phyloP scores from a whole-genome alignment of 805 yeast species.

The Wickerhamiella lipophila region DNA sequence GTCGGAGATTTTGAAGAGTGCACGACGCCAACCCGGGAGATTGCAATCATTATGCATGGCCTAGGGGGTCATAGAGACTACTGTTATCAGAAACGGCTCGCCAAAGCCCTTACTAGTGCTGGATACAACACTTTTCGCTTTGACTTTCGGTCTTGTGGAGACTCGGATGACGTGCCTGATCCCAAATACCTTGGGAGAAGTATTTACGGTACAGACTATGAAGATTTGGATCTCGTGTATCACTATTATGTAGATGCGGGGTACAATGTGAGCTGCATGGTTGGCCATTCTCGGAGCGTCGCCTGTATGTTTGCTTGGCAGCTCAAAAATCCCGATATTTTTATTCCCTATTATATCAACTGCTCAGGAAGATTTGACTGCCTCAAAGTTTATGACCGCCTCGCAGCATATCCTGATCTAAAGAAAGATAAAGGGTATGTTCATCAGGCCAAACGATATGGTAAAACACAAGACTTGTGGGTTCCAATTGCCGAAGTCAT shows the following conservation, averaged over 20 bases:
- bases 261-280: conserved; percentile 42
- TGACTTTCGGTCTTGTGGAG: conserved; percentile 81
- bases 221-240: conserved; percentile 46
- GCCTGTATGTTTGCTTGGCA: conserved; percentile 69
- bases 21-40: conserved; percentile 15
- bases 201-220: conserved; percentile 45
- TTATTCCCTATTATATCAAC: conserved; percentile 53
- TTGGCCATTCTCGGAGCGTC: conserved; percentile 73
- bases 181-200: conserved; percentile 38
- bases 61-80: conserved; percentile 74
- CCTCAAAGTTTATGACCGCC: conserved; percentile 1
- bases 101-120: conserved; percentile 49
- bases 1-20: conserved; percentile 2
- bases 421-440: conserved; percentile 22
- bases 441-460: conserved; percentile 36
- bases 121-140: conserved; percentile 55
- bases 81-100: conserved; percentile 54
- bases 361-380: conserved; percentile 53
- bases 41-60: conserved; percentile 67
- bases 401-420: conserved; percentile 3
- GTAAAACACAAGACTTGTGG: conserved; percentile 32
- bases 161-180: conserved; percentile 42
- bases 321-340: conserved; percentile 25
- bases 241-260: conserved; percentile 25
- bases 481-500: conserved; percentile 35